Evolutionary conservation across 2,329 filamentous ascomycete genomes (phyloP).

Genomic region (Xylariaceae sp.): DNA sequence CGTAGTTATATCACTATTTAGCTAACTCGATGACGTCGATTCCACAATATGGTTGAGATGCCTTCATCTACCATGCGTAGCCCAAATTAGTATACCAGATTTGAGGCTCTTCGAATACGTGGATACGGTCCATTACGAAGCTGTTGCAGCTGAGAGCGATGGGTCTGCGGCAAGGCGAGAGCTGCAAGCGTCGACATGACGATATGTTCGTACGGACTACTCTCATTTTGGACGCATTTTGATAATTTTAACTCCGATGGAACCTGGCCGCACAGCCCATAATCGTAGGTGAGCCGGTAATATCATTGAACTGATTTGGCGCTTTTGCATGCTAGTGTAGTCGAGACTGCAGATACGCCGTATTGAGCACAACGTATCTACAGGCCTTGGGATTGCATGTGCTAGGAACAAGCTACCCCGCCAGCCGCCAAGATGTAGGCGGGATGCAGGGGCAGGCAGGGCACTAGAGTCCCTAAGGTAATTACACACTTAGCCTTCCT

Average conservation of each 20-base stretch:
- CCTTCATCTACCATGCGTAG: too few species aligned
- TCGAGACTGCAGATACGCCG: slow-evolving; percentile 6
- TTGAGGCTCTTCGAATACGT: background rate
- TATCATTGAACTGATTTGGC: background rate
- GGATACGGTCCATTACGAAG: background rate
- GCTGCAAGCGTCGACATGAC: background rate
- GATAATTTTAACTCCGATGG: background rate
- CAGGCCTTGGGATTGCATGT: too few species aligned
- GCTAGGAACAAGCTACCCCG: too few species aligned
- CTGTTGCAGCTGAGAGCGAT: background rate
- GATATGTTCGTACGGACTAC: too few species aligned
- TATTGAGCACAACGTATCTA: too few species aligned
- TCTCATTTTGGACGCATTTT: background rate
- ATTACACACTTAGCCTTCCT: too few species aligned
- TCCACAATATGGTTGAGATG: too few species aligned
- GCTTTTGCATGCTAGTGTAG: background rate
- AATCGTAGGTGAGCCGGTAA: background rate
- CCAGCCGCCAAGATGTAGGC: too few species aligned
- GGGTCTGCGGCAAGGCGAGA: background rate
- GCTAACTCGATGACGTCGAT: slow-evolving; percentile 1
- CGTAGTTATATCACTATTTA: too few species aligned
- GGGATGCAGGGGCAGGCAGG: too few species aligned
- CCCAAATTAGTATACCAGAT: background rate
- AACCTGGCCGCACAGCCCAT: too few species aligned
- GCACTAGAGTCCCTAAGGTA: too few species aligned